These are phyloP conservation scores for Ceratonia siliqua DNA, from an alignment of 306 rosid genomes.

Conservation along the genomic window DNA sequence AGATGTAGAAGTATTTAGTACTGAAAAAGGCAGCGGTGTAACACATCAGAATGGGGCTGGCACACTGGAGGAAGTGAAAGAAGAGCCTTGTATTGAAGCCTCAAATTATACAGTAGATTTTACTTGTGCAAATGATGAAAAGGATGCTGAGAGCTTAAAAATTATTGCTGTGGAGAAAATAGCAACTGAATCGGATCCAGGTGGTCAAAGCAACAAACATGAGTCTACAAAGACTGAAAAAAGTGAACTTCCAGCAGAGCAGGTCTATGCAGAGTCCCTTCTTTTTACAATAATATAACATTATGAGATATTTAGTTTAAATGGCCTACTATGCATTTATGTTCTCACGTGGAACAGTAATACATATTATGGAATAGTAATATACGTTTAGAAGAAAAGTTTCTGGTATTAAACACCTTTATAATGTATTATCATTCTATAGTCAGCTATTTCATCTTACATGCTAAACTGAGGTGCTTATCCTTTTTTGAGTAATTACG, in stretches of 20 bases:
- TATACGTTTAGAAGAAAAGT: neutral
- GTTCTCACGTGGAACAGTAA: neutral
- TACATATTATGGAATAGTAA: neutral
- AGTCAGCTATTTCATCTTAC: neutral
- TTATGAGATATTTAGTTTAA: neutral
- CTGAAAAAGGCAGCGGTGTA: neutral
- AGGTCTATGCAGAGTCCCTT: constrained; percentile 7
- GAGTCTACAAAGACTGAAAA: neutral
- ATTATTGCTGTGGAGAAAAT: neutral
- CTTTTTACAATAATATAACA: neutral
- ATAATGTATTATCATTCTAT: neutral
- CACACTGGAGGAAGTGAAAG: neutral
- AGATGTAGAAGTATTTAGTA: neutral
- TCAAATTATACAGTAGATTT: neutral
- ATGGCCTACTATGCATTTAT: neutral
- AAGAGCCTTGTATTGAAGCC: neutral
- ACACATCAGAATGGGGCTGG: neutral
- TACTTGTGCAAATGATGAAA: neutral
- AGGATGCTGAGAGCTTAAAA: neutral
- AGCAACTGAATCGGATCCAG: neutral
- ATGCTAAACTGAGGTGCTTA: neutral
- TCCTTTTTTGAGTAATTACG: neutral
- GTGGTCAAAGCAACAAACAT: neutral
- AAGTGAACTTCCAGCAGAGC: constrained; percentile 8
- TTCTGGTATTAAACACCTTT: neutral